These are phyloP conservation scores for Pseudevernia furfuracea DNA, from an alignment of 495 filamentous ascomycete species.

Conservation along the genomic window DNA sequence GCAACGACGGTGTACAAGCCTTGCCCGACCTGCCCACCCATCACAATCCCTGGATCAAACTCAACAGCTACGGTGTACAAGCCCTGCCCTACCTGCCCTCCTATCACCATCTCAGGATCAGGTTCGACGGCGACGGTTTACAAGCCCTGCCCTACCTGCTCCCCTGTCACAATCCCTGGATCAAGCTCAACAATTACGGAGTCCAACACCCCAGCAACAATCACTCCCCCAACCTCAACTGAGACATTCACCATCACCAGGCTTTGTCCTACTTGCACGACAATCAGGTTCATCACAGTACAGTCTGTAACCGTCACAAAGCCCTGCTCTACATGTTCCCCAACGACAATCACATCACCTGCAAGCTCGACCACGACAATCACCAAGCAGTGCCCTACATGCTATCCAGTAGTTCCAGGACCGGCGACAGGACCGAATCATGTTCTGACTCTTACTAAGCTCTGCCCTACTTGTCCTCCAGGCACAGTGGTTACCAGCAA, in stretches of 20 bases:
- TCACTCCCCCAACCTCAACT: neutral
- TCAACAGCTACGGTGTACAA: neutral
- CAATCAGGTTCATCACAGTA: neutral
- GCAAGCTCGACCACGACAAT: conserved; percentile 1
- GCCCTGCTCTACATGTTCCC: neutral
- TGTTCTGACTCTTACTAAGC: neutral
- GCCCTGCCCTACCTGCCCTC: neutral
- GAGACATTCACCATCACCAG: neutral
- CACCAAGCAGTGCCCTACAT: conserved; percentile 10
- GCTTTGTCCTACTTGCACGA: neutral
- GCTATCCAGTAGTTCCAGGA: neutral
- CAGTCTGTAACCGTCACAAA: neutral
- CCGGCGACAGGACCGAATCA: neutral
- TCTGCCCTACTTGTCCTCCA: neutral
- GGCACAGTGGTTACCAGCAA: neutral
- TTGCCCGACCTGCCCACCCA: conserved; percentile 1
- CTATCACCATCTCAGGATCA: neutral
- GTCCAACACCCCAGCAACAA: neutral
- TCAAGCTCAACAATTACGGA: neutral
- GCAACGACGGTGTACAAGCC: neutral
- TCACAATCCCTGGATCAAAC: neutral
- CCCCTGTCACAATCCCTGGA: neutral
- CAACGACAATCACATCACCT: neutral
- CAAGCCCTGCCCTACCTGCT: neutral
- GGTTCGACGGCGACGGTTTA: neutral